Conservation (phyloP, 768 basidiomycete species). For the Dacryopinax primogenitus region DNA sequence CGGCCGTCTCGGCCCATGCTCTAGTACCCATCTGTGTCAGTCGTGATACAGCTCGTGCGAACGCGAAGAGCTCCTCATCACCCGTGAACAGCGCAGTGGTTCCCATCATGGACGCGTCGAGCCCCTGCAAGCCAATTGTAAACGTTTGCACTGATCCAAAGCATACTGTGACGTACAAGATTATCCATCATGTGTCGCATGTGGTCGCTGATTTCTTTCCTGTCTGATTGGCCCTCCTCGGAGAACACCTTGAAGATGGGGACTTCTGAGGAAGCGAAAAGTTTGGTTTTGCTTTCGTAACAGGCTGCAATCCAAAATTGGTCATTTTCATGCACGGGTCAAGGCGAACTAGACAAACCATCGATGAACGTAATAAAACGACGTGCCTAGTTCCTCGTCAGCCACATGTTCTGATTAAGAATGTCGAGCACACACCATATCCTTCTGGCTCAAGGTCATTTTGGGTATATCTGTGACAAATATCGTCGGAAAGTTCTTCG, state of each 20-base stretch:
- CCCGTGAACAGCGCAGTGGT: constrained; percentile 84
- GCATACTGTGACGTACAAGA: constrained; percentile 44
- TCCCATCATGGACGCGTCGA: constrained; percentile 60
- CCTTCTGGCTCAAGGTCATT: constrained; percentile 77
- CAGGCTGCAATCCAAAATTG: constrained; percentile 43
- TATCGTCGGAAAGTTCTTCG: constrained; percentile 71
- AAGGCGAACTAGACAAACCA: constrained; percentile 34
- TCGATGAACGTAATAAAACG: constrained; percentile 97
- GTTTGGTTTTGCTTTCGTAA: constrained; percentile 87
- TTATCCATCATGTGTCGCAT: constrained; percentile 94
- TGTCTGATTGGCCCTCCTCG: constrained; percentile 35
- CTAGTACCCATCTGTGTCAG: constrained; percentile 82
- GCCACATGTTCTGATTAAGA: background rate
- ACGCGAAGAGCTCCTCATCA: constrained; percentile 95
- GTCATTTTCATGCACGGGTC: constrained; percentile 13
- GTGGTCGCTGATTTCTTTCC: constrained; percentile 52
- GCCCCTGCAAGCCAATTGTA: constrained; percentile 40
- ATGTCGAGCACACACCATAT: constrained; percentile 42
- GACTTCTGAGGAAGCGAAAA: constrained; percentile 85
- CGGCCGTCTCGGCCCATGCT: constrained; percentile 53
- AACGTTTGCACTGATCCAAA: constrained; percentile 14
- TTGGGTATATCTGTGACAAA: constrained; percentile 80
- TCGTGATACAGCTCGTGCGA: constrained; percentile 81
- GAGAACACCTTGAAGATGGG: constrained; percentile 86
- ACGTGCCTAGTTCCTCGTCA: constrained; percentile 50